phyloP scores from a whole-genome alignment of 257 asterid species.

The Lavandula angustifolia region DNA sequence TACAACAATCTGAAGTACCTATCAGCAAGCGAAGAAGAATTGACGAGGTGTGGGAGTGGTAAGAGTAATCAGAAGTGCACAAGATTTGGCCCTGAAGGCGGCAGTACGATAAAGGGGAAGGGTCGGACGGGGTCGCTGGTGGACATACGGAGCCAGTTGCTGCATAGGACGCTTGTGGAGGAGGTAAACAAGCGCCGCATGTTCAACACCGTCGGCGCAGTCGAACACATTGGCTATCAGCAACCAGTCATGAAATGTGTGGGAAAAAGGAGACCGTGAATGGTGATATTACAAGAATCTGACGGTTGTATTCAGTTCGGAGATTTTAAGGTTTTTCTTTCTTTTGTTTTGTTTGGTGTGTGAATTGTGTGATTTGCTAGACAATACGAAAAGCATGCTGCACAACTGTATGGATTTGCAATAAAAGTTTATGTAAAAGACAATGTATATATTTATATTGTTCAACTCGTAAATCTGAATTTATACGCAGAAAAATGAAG shows the following conservation, averaged over 20 bases:
- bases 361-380: slow-evolving; percentile 19
- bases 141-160: slow-evolving; percentile 68
- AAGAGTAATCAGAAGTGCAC: slow-evolving; percentile 42
- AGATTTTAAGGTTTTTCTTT: slow-evolving; percentile 9
- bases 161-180: slow-evolving; percentile 58
- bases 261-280: slow-evolving; percentile 8
- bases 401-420: slow-evolving; percentile 24
- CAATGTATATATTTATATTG: too few species aligned
- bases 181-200: slow-evolving; percentile 59
- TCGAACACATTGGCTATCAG: slow-evolving; percentile 59
- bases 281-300: slow-evolving; percentile 26
- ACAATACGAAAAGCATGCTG: too few species aligned
- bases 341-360: slow-evolving; percentile 23
- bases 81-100: slow-evolving; percentile 55
- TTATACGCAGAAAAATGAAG: too few species aligned
- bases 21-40: slow-evolving; percentile 36
- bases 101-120: slow-evolving; percentile 47
- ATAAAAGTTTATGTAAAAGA: slow-evolving; percentile 13
- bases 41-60: neutral
- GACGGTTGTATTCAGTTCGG: slow-evolving; percentile 13
- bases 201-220: slow-evolving; percentile 75
- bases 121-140: slow-evolving; percentile 48
- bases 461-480: too few species aligned
- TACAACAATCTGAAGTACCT: slow-evolving; percentile 41
- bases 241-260: slow-evolving; percentile 28